phyloP scores from a whole-genome alignment of 305 asterid genomes.

The Rubia balearica region DNA sequence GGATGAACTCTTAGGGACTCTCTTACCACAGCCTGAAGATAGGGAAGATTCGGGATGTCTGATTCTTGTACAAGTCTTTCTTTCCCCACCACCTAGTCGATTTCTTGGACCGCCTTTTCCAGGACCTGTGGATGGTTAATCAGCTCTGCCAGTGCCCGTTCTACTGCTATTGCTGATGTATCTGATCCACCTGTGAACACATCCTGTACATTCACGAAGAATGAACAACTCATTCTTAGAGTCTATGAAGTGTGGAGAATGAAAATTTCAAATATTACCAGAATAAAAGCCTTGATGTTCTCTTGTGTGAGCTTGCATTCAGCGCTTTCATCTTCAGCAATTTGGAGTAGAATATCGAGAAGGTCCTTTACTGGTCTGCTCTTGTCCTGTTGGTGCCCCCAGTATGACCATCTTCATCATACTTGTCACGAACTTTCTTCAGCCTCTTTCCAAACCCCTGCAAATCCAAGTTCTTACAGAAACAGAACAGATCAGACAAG shows the following conservation, averaged over 20 bases:
- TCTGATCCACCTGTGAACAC: slow-evolving; percentile 39
- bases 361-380: slow-evolving; percentile 39
- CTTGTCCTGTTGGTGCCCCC: slow-evolving; percentile 31
- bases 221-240: too few species aligned
- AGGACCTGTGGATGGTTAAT: slow-evolving; percentile 31
- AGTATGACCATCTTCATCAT: slow-evolving; percentile 55
- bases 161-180: slow-evolving; percentile 35
- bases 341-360: slow-evolving; percentile 58
- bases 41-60: slow-evolving; percentile 33
- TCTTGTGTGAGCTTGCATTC: slow-evolving; percentile 46
- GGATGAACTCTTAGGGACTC: slow-evolving; percentile 40
- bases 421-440: slow-evolving; percentile 37
- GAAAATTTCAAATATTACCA: slow-evolving; percentile 27
- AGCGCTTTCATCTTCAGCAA: slow-evolving; percentile 45
- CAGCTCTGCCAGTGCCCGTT: slow-evolving; percentile 43
- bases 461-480: slow-evolving; percentile 60
- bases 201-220: slow-evolving; percentile 18
- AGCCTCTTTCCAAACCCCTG: slow-evolving; percentile 31
- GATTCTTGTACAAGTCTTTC: slow-evolving; percentile 29
- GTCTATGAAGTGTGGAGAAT: background rate
- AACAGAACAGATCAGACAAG: slow-evolving; percentile 58
- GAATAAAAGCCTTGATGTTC: slow-evolving; percentile 58
- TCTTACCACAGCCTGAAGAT: slow-evolving; percentile 35
- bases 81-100: slow-evolving; percentile 23
- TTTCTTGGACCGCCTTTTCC: slow-evolving; percentile 28